Percentiles rank a stretch among this genome's conserved stretches.
Conservation (phyloP, 306 rosid species). For the Corylus heterophylla region DNA sequence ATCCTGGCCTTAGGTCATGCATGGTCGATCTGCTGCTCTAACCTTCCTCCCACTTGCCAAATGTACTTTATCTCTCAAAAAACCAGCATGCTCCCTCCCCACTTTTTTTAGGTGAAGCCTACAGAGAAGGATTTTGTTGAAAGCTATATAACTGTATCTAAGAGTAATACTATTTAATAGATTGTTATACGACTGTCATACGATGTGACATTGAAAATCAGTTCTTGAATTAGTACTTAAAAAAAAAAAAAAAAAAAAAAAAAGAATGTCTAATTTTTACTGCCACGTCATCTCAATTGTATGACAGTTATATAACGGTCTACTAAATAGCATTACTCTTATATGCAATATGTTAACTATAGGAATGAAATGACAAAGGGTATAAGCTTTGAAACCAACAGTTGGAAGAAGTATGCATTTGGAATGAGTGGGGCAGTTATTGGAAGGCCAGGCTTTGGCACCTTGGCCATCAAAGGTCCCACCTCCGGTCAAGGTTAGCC, state of each 20-base stretch:
- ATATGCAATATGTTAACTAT: not conserved
- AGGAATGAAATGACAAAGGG: not conserved
- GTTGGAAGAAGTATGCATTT: slow-evolving; percentile 55
- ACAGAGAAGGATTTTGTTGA: not conserved
- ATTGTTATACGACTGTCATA: no score
- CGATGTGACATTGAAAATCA: no score
- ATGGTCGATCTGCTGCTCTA: not conserved
- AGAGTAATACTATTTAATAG: no score
- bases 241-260: no score
- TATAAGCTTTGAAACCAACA: slow-evolving; percentile 22
- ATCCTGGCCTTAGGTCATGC: not conserved
- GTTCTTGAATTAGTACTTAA: no score
- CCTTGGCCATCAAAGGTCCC: slow-evolving; percentile 59
- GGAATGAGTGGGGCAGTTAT: slow-evolving; percentile 39
- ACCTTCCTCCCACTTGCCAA: not conserved
- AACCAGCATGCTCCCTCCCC: not conserved
- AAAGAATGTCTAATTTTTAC: no score
- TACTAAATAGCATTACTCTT: no score
- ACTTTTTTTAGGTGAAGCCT: not conserved
- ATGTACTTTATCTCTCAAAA: not conserved
- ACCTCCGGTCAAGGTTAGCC: slow-evolving; percentile 50
- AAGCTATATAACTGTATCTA: not conserved
- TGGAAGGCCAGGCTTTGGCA: slow-evolving; percentile 52
- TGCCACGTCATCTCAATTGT: no score
- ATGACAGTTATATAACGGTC: no score